Evolutionary conservation across 73 alveolate species (phyloP).

Genomic region (Paramecium caudatum): DNA sequence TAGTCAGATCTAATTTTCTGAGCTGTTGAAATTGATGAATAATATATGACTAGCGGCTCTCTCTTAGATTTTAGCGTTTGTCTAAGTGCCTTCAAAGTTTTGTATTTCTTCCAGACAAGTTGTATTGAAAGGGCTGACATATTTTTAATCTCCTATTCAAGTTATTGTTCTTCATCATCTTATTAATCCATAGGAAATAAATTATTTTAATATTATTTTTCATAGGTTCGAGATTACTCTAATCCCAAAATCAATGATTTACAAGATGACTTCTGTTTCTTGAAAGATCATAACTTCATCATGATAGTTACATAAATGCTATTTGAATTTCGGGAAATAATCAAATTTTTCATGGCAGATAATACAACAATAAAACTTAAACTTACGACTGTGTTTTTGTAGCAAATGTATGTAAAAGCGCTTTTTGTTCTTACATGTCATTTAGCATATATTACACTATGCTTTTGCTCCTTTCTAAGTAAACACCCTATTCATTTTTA

Average conservation of each 20-base stretch:
- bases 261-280: background rate
- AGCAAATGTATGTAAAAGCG: background rate
- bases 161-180: background rate
- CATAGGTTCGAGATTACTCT: background rate
- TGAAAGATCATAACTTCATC: slow-evolving; percentile 28
- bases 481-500: background rate
- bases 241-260: slow-evolving; percentile 1
- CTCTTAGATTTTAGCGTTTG: slow-evolving; percentile 18
- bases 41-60: background rate
- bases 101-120: background rate
- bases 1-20: background rate
- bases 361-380: background rate
- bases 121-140: slow-evolving; percentile 3
- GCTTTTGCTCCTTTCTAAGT: background rate
- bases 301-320: slow-evolving; percentile 17
- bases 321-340: slow-evolving; percentile 11
- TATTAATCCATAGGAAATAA: too few species aligned
- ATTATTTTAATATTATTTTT: too few species aligned
- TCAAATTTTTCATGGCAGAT: slow-evolving; percentile 25
- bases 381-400: slow-evolving; percentile 1
- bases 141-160: background rate
- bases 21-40: background rate
- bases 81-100: background rate
- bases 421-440: slow-evolving; percentile 13
- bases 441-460: background rate